phyloP scores from a whole-genome alignment of 2,329 filamentous ascomycete species.

The Fusarium sp. region DNA sequence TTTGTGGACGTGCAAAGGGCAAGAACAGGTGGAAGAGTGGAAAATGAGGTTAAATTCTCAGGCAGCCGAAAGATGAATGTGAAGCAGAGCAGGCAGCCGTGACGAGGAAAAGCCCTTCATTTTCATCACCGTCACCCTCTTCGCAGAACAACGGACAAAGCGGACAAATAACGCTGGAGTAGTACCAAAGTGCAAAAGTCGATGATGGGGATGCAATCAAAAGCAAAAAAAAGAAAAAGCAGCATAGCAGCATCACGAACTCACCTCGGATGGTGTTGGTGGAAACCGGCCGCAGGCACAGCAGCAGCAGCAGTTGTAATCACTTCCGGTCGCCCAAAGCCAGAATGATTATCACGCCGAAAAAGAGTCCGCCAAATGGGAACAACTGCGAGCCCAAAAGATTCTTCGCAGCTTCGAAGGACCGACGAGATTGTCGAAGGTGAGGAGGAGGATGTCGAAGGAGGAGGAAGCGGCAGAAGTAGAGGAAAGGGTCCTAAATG shows the following conservation, averaged over 20 bases:
- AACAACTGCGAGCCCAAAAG: conserved; percentile 37
- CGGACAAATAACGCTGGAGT: not conserved
- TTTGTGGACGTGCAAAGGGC: conserved; percentile 9
- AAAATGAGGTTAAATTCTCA: conserved; percentile 26
- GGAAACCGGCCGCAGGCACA: conserved; percentile 34
- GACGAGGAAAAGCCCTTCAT: conserved; percentile 22
- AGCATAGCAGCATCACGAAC: conserved; percentile 38
- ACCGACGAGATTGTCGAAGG: conserved; percentile 40
- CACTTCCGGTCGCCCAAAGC: conserved; percentile 25
- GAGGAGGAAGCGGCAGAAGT: conserved; percentile 37
- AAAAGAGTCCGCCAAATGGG: conserved; percentile 30
- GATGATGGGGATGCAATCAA: conserved; percentile 23
- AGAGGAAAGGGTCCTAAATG: conserved; percentile 39
- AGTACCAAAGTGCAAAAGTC: conserved; percentile 7
- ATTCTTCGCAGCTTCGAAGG: conserved; percentile 42
- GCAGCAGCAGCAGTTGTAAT: conserved; percentile 35
- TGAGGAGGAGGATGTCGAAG: conserved; percentile 33
- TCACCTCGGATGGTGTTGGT: conserved; percentile 40
- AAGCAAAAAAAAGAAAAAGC: conserved; percentile 1
- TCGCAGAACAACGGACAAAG: conserved; percentile 22
- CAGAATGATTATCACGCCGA: conserved; percentile 27
- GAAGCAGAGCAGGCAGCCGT: conserved; percentile 39
- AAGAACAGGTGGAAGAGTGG: conserved; percentile 13
- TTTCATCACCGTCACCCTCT: conserved; percentile 30
- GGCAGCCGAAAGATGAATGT: conserved; percentile 13